Base-by-base conservation (phyloP, 2,329 filamentous ascomycete genomes). In the Alternaria consortialis region DNA sequence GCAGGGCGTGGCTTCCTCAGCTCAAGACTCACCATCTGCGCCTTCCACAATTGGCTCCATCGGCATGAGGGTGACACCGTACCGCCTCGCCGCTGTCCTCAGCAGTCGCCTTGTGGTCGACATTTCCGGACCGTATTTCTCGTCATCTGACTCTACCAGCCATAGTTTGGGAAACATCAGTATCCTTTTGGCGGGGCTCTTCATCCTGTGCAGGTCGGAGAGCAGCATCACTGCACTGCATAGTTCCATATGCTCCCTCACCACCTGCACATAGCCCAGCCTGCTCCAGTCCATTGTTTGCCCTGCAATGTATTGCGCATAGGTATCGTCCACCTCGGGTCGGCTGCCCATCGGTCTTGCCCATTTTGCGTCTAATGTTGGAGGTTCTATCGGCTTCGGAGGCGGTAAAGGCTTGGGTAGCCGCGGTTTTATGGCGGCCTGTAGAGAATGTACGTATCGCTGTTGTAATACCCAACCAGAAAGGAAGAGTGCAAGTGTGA, bases 391-490 rank as follows among this genome's bases (percentile, higher is more conserved):
- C 74, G 80, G 65, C 52, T 69, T 71, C 8, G 71, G 60, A 15
- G 69, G 65, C 48, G 74, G 72, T 6, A 81, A 72, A 17, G 80
- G 78, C 56, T 78, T 76, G 0, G 82, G 82, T 53, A 73, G 82
- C 77, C 64, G 84, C 52, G 84, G 85, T 67, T 85, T 85, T 71
- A 97, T 90, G 17, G 91, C 91, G 57, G 84, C 83, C 71, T 94
- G 91, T 32, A 97, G 85, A 69, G 90, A 90, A 64, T 86, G 87
- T 5, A 97, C 87, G 0, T 93, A 95, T 70, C 92, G 88, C 79
- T 97, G 94, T 74, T 97, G 94, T 54, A 97, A 85, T 3, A 89
- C 86, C 77, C 96, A 97, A 72, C 94, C 94, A 53, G 91, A 93
- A 32, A 97, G 84, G 78, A 97, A 97, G 27, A 97, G 88, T 5